A percentile compares a stretch with the other conserved stretches of the same genome.
phyloP scores from a whole-genome alignment of 345 rosid genomes.

The Microthlaspi erraticum region DNA sequence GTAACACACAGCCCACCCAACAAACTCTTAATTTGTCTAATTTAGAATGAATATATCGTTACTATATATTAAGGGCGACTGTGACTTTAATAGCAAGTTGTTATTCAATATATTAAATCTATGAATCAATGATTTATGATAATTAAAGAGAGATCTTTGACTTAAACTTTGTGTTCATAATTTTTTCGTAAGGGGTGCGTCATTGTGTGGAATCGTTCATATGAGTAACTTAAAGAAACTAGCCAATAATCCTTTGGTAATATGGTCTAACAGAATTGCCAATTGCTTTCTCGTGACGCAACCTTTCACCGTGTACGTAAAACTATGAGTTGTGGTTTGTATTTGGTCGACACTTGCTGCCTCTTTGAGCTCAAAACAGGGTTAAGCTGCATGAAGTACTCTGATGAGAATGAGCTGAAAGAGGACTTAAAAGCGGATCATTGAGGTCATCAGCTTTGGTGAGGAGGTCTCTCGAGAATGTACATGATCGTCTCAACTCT shows the following conservation, averaged over 20 bases:
- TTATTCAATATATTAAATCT: neutral
- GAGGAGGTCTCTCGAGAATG: neutral
- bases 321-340: neutral
- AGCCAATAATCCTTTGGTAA: neutral
- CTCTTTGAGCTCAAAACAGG: neutral
- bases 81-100: constrained; percentile 3
- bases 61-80: neutral
- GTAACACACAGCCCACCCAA: constrained; percentile 25
- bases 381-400: constrained; percentile 4
- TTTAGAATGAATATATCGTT: constrained; percentile 10
- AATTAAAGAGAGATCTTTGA: constrained; percentile 6
- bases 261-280: neutral
- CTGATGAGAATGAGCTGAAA: constrained; percentile 1
- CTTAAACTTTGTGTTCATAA: constrained; percentile 6
- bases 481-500: neutral
- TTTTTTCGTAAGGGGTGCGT: neutral
- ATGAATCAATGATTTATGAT: constrained; percentile 9
- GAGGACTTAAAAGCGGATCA: neutral
- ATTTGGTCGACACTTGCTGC: neutral
- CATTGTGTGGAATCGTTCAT: neutral
- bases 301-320: neutral
- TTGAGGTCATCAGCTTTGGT: neutral
- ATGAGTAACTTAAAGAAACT: neutral
- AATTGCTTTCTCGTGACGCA: neutral
- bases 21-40: constrained; percentile 27